phyloP scores from a whole-genome alignment of 495 filamentous ascomycete genomes.

The Hypoxylon crocopeplum region DNA sequence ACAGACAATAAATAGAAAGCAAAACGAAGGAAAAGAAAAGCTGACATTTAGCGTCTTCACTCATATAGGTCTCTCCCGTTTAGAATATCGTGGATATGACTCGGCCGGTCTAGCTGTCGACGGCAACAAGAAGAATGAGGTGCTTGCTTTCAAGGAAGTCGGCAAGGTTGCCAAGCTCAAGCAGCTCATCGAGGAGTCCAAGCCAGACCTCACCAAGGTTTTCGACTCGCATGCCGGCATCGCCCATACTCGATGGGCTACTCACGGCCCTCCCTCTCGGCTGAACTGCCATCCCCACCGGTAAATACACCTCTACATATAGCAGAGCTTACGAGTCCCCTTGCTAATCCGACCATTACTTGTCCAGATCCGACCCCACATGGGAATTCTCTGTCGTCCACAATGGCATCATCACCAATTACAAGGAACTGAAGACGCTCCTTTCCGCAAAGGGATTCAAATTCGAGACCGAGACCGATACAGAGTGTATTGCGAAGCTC shows the following conservation, averaged over 20 bases:
- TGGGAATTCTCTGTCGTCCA: constrained; percentile 98
- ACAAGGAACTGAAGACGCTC: constrained; percentile 97
- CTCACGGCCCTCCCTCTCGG: constrained; percentile 92
- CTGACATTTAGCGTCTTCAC: constrained; percentile 34
- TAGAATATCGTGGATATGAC: constrained; percentile 97
- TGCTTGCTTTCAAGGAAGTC: constrained; percentile 97
- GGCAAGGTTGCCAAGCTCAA: constrained; percentile 97
- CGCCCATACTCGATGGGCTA: constrained; percentile 98
- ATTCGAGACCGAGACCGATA: constrained; percentile 99
- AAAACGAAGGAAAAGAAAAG: constrained; percentile 1
- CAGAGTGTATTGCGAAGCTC: constrained; percentile 98
- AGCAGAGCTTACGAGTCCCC: constrained; percentile 36
- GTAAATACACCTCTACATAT: constrained; percentile 60
- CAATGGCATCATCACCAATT: constrained; percentile 99
- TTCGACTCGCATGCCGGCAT: constrained; percentile 98
- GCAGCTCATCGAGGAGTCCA: constrained; percentile 83
- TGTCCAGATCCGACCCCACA: constrained; percentile 69
- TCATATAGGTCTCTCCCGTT: constrained; percentile 78
- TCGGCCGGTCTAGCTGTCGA: constrained; percentile 95
- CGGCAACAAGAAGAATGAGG: constrained; percentile 98
- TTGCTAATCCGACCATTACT: constrained; percentile 29
- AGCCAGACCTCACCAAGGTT: constrained; percentile 85
- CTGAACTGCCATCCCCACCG: constrained; percentile 97
- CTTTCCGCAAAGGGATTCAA: constrained; percentile 93
- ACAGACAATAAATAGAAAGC: neutral